phyloP scores from a whole-genome alignment of 2,329 filamentous ascomycete species.

The Xylaria digitata region DNA sequence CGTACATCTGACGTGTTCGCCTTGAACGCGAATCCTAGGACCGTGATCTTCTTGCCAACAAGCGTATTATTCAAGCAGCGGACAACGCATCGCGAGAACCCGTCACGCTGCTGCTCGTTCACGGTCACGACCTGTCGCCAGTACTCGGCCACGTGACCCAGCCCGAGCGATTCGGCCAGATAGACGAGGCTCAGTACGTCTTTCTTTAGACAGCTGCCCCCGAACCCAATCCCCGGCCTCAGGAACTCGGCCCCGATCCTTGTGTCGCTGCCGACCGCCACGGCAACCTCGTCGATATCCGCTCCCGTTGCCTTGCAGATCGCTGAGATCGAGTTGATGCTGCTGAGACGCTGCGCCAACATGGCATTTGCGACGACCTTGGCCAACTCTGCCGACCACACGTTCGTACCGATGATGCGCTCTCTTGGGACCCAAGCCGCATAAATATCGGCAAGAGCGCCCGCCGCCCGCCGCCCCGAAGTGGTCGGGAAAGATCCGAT shows the following conservation, averaged over 20 bases:
- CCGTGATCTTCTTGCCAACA: slow-evolving; percentile 74
- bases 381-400: slow-evolving; percentile 81
- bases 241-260: slow-evolving; percentile 80
- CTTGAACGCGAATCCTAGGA: slow-evolving; percentile 84
- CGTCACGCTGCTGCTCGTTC: slow-evolving; percentile 78
- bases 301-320: slow-evolving; percentile 82
- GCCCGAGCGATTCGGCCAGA: slow-evolving; percentile 74
- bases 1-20: slow-evolving; percentile 81
- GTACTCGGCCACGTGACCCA: slow-evolving; percentile 79
- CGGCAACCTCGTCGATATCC: slow-evolving; percentile 77
- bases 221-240: slow-evolving; percentile 80
- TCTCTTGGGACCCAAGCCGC: slow-evolving; percentile 74
- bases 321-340: slow-evolving; percentile 83
- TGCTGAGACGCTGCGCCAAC: slow-evolving; percentile 82
- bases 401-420: slow-evolving; percentile 77
- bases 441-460: slow-evolving; percentile 73
- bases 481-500: slow-evolving; percentile 75
- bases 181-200: slow-evolving; percentile 80
- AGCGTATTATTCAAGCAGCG: slow-evolving; percentile 75
- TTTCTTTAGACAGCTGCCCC: slow-evolving; percentile 85
- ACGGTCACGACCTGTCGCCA: slow-evolving; percentile 80
- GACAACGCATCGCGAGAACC: slow-evolving; percentile 75
- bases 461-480: slow-evolving; percentile 70
- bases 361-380: slow-evolving; percentile 85
- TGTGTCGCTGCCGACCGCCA: slow-evolving; percentile 74